Base-by-base conservation (phyloP, 2,329 filamentous ascomycete species). In the Penicillium sclerotigenum region DNA sequence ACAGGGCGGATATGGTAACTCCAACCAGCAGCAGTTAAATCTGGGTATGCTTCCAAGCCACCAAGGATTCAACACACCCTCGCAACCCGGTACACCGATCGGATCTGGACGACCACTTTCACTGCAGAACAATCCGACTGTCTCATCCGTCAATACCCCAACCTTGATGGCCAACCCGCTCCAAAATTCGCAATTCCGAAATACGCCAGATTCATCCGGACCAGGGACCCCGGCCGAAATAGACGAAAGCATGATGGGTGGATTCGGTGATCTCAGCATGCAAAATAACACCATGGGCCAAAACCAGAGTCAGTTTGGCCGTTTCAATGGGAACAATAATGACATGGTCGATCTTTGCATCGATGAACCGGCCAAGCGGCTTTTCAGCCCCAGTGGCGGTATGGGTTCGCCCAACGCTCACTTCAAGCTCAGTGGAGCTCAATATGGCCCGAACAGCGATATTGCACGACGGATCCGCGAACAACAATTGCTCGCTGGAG, bases 61-160 rank as follows among this genome's bases (percentile, higher is more conserved):
- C 69, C 87, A 94, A 70, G 91, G 88, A 14, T 83, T 97, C 57
- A 87, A 90, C 47, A 60, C 58, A 56, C 90, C 87, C 10, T 95
- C 92, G 5, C 90, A 91, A 61, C 93, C 92, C 1, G 86, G 89
- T 4, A 97, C 93, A 0, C 93, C 93, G 2, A 87, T 88, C 31
- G 82, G 90, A 26, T 84, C 87, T 45, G 86, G 82, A 65, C 80
- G 81, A 38, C 71, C 75, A 10, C 91, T 93, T 68, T 87, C 87
- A 47, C 86, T 96, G 63, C 88, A 91, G 71, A 91, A 96, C 73
- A 97, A 97, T 72, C 93, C 93, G 16, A 97, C 92, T 1, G 93
- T 97, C 18, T 99, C 94, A 3, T 97, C 92, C 4, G 93, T 97
- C 53, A 97, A 97, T 73, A 97, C 93, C 0, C 93, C 93, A 0